Evolutionary conservation across 306 rosid species (phyloP).

Genomic region (Medicago ruthenica): DNA sequence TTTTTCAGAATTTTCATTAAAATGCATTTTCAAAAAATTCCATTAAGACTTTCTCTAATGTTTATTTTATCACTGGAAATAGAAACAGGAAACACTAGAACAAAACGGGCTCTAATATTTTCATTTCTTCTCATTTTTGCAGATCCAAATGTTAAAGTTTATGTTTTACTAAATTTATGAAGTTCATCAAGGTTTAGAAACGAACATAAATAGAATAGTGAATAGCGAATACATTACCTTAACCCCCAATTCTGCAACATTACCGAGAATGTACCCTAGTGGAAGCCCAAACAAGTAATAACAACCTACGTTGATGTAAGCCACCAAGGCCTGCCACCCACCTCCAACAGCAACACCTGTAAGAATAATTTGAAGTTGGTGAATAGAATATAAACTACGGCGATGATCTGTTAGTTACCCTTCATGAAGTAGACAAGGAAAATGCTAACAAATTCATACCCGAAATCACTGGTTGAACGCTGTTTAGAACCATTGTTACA

Average conservation of each 20-base stretch:
- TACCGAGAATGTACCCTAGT: slow-evolving; percentile 73
- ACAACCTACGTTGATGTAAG: slow-evolving; percentile 77
- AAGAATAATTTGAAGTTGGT: slow-evolving; percentile 31
- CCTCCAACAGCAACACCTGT: slow-evolving; percentile 95
- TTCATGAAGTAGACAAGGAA: slow-evolving; percentile 21
- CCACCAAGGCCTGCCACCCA: slow-evolving; percentile 91
- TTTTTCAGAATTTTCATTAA: neutral
- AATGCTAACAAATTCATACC: slow-evolving; percentile 47
- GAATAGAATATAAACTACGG: neutral
- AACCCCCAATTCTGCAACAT: slow-evolving; percentile 64
- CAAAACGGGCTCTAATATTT: neutral
- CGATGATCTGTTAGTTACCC: neutral
- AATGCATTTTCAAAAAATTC: too few relatives aligned
- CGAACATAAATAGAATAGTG: neutral
- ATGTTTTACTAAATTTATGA: neutral
- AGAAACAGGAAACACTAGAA: too few relatives aligned
- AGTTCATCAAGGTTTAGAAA: neutral
- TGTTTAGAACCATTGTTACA: slow-evolving; percentile 76
- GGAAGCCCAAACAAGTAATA: slow-evolving; percentile 88
- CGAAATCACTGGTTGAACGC: slow-evolving; percentile 90
- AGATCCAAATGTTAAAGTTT: neutral
- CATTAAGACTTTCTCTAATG: neutral
- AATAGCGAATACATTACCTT: slow-evolving; percentile 49
- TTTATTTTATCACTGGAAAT: neutral
- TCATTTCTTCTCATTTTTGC: slow-evolving; percentile 8